Base-by-base conservation (phyloP, 1,284 basidiomycete species). In the Cronartium ribicola region DNA sequence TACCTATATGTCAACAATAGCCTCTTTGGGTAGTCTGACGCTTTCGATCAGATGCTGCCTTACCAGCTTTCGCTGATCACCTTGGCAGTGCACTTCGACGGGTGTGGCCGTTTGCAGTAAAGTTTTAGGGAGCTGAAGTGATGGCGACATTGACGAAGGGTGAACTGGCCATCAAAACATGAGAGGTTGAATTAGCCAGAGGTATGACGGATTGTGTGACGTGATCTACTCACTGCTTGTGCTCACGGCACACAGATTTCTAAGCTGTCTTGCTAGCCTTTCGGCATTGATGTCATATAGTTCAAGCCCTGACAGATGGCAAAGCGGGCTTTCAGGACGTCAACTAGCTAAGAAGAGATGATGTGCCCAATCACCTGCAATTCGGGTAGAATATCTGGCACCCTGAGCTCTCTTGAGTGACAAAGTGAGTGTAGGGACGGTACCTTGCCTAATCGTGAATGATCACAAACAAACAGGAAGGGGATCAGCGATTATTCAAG, bases 21-120 rank as follows among this genome's bases (percentile, higher is more conserved):
- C 48, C 48, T 51, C 14, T 22, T 63, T 62, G 6, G 60, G 60
- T 17, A 70, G 13, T 7, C 7, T 14, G 14, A 62, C 43, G 0
- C 29, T 39, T 10, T 63, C 22, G 39, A 64, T 37, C 4, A 70
- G 29, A 10, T 48, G 17, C 20, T 40, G 44, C 14, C 46, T 17
- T 5, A 70, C 4, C 8, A 70, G 43, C 17, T 29, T 37, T n/a
- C 68, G 40, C 37, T 64, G 60, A 48, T 70, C 68, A 46, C 68
- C 68, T 48, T 70, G 68, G 39, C 68, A 70, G 22, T 70, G 57
- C 17, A 70, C 29, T 44, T 62, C 68, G 7, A 55, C 20, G 4
- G 41, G 29, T 8, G 36, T 20, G 13, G 17, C 48, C 22, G 17
- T 20, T 51, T 51, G 4, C 48, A 51, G 22, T 51, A 51, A 51